Percentiles rank a stretch among this genome's conserved stretches.
These are phyloP conservation scores for Wickerhamomyces mucosus DNA, from an alignment of 805 yeast genomes.

Conservation along the genomic window DNA sequence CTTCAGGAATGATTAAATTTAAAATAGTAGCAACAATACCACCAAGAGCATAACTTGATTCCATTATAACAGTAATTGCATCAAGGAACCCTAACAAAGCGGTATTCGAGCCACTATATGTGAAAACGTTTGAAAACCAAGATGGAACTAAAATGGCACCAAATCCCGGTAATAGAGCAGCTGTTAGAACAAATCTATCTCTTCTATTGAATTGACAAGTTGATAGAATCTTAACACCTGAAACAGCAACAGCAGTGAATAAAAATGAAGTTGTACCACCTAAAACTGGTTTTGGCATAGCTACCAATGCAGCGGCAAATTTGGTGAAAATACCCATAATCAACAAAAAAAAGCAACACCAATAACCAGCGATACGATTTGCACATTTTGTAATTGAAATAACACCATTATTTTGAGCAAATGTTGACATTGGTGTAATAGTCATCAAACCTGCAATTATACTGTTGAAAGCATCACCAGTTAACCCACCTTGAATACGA, in stretches of 20 bases:
- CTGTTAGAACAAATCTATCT: constrained; percentile 62
- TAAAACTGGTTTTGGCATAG: constrained; percentile 69
- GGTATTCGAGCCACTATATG: constrained; percentile 49
- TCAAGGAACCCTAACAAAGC: constrained; percentile 51
- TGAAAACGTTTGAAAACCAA: constrained; percentile 60
- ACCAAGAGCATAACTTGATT: constrained; percentile 64
- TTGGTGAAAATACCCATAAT: constrained; percentile 85
- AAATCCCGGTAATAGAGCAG: constrained; percentile 52
- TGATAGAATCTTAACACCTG: constrained; percentile 62
- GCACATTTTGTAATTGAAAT: constrained; percentile 90
- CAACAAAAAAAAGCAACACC: constrained; percentile 71
- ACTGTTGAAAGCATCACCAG: constrained; percentile 84
- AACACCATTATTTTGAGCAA: constrained; percentile 95
- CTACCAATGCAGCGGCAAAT: constrained; percentile 80
- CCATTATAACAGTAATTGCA: constrained; percentile 61
- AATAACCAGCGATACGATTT: constrained; percentile 69
- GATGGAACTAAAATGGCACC: constrained; percentile 56
- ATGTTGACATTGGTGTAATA: constrained; percentile 82
- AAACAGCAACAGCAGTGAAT: constrained; percentile 66
- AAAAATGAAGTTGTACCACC: constrained; percentile 88
- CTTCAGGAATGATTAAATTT: constrained; percentile 52
- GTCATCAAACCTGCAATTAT: constrained; percentile 69
- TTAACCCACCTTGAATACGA: constrained; percentile 85
- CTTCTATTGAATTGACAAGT: constrained; percentile 48
- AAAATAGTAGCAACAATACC: constrained; percentile 56